Percentiles rank a stretch among this genome's conserved stretches.
These are phyloP conservation scores for Elaeagnus macrophylla DNA, from an alignment of 306 rosid genomes.

Conservation along the genomic window DNA sequence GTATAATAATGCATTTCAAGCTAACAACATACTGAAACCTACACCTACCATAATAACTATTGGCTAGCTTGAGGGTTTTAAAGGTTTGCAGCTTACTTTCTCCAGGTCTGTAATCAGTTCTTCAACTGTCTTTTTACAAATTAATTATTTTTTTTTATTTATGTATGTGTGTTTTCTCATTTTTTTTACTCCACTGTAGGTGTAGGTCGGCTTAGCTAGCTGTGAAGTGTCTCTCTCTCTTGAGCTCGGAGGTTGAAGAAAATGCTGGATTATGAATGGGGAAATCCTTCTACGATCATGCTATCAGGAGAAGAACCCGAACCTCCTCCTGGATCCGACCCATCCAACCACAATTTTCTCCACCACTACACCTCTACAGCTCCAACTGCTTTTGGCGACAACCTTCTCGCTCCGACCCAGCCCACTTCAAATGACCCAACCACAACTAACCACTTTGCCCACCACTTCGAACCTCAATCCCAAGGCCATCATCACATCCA, in stretches of 20 bases:
- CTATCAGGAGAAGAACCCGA: slow-evolving; percentile 44
- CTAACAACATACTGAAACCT: no score
- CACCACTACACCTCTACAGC: slow-evolving; percentile 38
- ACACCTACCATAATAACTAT: no score
- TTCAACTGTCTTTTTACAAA: no score
- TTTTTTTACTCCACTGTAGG: background rate
- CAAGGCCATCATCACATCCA: slow-evolving; percentile 24
- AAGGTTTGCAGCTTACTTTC: no score
- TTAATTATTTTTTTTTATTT: no score
- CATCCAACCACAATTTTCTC: slow-evolving; percentile 44
- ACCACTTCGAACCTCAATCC: slow-evolving; percentile 26
- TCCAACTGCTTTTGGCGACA: slow-evolving; percentile 28
- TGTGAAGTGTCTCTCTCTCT: background rate
- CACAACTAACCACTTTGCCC: slow-evolving; percentile 18
- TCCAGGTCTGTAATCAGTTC: no score
- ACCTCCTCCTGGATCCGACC: slow-evolving; percentile 33
- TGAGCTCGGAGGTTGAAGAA: background rate
- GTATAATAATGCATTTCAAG: slow-evolving; percentile 27
- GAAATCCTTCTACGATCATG: slow-evolving; percentile 59
- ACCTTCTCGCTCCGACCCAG: slow-evolving; percentile 19
- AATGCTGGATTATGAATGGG: slow-evolving; percentile 96
- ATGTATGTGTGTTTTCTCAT: background rate
- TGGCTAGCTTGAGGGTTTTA: no score
- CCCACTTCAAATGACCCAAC: background rate
- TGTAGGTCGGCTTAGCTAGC: slow-evolving; percentile 3